Evolutionary conservation across 192 early-diverging fungal genomes (phyloP), one percentile per base, ranked within the genome.

Genomic region (Tieghemiomyces parasiticus): DNA sequence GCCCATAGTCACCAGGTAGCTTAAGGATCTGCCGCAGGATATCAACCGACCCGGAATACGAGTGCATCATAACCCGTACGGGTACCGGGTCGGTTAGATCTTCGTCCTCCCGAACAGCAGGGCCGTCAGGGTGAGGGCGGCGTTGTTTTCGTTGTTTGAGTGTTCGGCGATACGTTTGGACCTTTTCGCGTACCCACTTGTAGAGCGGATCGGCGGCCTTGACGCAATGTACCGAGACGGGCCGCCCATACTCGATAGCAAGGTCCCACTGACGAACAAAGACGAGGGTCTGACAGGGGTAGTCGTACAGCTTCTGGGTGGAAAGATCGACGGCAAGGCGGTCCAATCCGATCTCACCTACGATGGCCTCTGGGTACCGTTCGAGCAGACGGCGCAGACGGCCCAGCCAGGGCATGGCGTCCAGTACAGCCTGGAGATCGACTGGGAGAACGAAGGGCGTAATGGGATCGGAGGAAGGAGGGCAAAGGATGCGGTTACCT

Each of bases 21-120:
- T n/a, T 19, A 22, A 35, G 26, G 20, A 62, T 22, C 34, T 50
- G 50, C 28, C 10, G 1, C 22, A 44, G 22, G 24, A 62, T 25
- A n/a, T 62, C 61, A 2, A 48, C 14, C 31, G 45, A 51, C 1
- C 47, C 49, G 13, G 61, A 38, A 34, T 35, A 62, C 24, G 61
- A 62, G 61, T 62, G 61, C 12, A 62, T 22, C 49, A 53, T 62
- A 20, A 62, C 34, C n/a, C n/a, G n/a, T n/a, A n/a, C n/a, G 8
- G 10, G 9, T 19, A 48, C 24, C 20, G 61, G 42, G 20, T 33
- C 16, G 19, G 29, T 16, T 34, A 16, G 19, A 26, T 52, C 26
- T 16, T 13, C 29, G 4, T 28, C 22, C 26, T 20, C 50, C 28
- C 38, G 38, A 6, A 44, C 9, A 44, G 38, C 38, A 44, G 38